A percentile compares a stretch with the other conserved stretches of the same genome.
These are phyloP conservation scores for Butyriboletus loyo DNA, from an alignment of 768 basidiomycete genomes.

Conservation along the genomic window DNA sequence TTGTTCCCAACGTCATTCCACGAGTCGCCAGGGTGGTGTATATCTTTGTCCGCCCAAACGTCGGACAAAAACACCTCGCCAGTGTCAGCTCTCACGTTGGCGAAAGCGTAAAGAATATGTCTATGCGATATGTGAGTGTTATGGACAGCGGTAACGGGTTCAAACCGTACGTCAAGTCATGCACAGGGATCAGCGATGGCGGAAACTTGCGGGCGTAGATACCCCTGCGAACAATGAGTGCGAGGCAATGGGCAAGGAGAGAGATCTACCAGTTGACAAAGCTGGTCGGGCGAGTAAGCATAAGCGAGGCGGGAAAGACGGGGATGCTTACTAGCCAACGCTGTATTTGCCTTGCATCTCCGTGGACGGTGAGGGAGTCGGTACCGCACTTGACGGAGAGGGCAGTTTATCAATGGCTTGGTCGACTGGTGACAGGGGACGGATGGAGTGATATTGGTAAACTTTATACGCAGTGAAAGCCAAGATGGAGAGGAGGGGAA, in stretches of 20 bases:
- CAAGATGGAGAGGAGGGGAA: conserved; percentile 36
- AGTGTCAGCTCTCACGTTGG: conserved; percentile 75
- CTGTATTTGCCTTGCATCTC: conserved; percentile 60
- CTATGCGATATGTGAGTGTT: conserved; percentile 34
- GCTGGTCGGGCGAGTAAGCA: conserved; percentile 34
- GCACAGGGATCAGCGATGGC: conserved; percentile 75
- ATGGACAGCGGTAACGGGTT: not conserved
- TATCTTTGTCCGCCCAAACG: conserved; percentile 93
- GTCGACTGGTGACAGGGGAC: conserved; percentile 4
- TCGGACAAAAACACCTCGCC: conserved; percentile 91
- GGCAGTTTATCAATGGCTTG: conserved; percentile 16
- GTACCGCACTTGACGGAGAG: conserved; percentile 2
- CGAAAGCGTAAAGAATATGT: conserved; percentile 92
- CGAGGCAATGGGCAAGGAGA: not conserved
- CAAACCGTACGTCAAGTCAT: conserved; percentile 76
- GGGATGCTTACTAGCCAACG: conserved; percentile 69
- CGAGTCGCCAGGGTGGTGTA: conserved; percentile 91
- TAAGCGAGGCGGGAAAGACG: conserved; percentile 3
- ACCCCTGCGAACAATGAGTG: conserved; percentile 53
- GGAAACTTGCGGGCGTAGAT: conserved; percentile 94
- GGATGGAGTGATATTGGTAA: conserved; percentile 35
- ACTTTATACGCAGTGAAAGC: conserved; percentile 42
- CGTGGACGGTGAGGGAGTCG: conserved; percentile 30
- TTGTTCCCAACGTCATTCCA: conserved; percentile 93
- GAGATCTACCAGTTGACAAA: conserved; percentile 70